Evolutionary conservation across 768 basidiomycete genomes (phyloP).

Genomic region (Pleurotus eryngii): DNA sequence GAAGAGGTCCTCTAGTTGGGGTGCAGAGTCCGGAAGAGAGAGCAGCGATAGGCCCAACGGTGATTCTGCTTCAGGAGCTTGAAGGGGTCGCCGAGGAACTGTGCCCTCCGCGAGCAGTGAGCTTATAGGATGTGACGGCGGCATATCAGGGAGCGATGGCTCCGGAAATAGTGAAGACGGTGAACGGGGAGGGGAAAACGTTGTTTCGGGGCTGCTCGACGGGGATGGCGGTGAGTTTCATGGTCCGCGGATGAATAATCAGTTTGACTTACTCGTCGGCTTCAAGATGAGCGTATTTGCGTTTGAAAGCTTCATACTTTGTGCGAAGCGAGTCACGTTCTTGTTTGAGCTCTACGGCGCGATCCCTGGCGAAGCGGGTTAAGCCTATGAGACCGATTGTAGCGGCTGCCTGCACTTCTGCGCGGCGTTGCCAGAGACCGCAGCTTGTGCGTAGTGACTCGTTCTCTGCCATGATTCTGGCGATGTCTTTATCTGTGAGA

Average conservation of each 20-base stretch:
- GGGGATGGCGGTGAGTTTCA: not conserved
- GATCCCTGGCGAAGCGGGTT: constrained; percentile 37
- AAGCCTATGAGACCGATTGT: constrained; percentile 44
- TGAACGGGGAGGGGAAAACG: constrained; percentile 5
- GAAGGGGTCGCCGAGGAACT: not conserved
- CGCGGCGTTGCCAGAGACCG: constrained; percentile 44
- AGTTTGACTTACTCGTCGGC: constrained; percentile 4
- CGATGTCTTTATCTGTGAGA: constrained; percentile 29
- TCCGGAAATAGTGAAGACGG: not conserved
- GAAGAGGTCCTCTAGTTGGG: constrained; percentile 5
- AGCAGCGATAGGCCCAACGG: constrained; percentile 5
- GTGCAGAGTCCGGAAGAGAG: constrained; percentile 1
- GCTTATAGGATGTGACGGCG: constrained; percentile 2
- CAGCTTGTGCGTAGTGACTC: constrained; percentile 38
- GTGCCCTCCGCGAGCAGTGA: constrained; percentile 1
- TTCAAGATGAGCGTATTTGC: constrained; percentile 9
- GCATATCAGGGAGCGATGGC: not conserved
- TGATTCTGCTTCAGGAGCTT: not conserved
- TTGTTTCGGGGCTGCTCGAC: constrained; percentile 1
- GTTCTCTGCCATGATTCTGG: constrained; percentile 42
- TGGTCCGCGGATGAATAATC: not conserved
- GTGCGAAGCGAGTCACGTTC: constrained; percentile 36
- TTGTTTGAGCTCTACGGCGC: constrained; percentile 33
- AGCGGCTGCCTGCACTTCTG: constrained; percentile 46
- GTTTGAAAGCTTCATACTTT: constrained; percentile 28